These are phyloP conservation scores for Penicillium simplicissimum DNA, from an alignment of 495 filamentous ascomycete species.

Conservation along the genomic window DNA sequence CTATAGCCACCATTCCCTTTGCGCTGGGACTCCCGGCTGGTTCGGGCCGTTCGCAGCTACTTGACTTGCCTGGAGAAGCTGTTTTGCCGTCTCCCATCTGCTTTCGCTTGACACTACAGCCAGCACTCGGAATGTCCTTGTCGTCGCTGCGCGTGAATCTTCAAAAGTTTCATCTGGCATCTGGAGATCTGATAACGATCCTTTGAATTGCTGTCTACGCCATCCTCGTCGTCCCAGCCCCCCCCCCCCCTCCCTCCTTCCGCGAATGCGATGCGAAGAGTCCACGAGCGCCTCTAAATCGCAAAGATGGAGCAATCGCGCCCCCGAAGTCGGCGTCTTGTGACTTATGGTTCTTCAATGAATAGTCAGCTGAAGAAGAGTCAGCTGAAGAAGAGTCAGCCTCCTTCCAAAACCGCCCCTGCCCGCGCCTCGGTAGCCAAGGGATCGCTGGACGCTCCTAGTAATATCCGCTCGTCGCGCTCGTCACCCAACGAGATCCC, in stretches of 20 bases:
- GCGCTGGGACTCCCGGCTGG: neutral
- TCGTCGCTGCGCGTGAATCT: neutral
- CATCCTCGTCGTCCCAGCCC: neutral
- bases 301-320: constrained; percentile 26
- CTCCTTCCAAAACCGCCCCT: constrained; percentile 6
- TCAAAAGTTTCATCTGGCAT: neutral
- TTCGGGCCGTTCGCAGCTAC: neutral
- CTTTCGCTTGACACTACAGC: neutral
- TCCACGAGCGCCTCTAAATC: constrained; percentile 2
- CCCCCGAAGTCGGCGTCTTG: constrained; percentile 40
- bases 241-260: neutral
- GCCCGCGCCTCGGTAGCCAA: constrained; percentile 2
- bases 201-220: neutral
- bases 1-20: neutral
- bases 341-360: constrained; percentile 50
- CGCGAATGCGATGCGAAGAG: constrained; percentile 9
- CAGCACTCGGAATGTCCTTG: neutral
- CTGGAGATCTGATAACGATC: neutral
- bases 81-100: neutral
- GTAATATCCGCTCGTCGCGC: constrained; percentile 3
- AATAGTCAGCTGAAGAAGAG: constrained; percentile 30
- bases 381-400: no score
- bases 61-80: neutral
- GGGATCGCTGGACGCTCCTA: neutral
- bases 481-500: neutral